These are phyloP conservation scores for Mrakia gelida DNA, from an alignment of 768 basidiomycete genomes.

Conservation along the genomic window DNA sequence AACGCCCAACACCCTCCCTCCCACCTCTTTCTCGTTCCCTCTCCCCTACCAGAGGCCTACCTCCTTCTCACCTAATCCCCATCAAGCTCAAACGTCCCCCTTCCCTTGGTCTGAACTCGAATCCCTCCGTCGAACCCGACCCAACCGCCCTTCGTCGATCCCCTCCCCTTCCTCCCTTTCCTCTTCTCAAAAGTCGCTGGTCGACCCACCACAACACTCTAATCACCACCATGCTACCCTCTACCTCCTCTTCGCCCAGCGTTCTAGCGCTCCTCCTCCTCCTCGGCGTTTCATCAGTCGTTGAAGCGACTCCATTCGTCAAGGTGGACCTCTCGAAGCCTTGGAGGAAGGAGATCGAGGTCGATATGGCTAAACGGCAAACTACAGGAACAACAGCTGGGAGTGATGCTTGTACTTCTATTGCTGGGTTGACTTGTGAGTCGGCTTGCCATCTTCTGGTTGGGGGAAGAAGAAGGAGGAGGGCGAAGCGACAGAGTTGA, in stretches of 20 bases:
- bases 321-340: slow-evolving; percentile 8
- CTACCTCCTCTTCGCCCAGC: neutral
- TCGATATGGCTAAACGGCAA: neutral
- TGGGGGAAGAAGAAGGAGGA: neutral
- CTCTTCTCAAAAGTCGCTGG: no score
- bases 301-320: neutral
- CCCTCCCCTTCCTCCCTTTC: no score
- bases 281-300: neutral
- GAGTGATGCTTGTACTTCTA: slow-evolving; percentile 21
- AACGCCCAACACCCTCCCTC: no score
- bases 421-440: slow-evolving; percentile 43
- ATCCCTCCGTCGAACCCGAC: no score
- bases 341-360: neutral
- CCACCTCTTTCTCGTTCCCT: no score
- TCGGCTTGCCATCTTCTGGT: neutral
- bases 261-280: neutral
- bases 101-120: no score
- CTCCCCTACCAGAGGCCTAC: no score
- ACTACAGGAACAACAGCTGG: neutral
- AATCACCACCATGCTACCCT: neutral
- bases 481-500: no score
- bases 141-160: no score
- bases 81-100: no score
- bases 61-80: no score
- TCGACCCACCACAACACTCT: no score